These are phyloP conservation scores for Rhizoclosmatium sp. DNA, from an alignment of 192 early-diverging fungal genomes.

Conservation along the genomic window DNA sequence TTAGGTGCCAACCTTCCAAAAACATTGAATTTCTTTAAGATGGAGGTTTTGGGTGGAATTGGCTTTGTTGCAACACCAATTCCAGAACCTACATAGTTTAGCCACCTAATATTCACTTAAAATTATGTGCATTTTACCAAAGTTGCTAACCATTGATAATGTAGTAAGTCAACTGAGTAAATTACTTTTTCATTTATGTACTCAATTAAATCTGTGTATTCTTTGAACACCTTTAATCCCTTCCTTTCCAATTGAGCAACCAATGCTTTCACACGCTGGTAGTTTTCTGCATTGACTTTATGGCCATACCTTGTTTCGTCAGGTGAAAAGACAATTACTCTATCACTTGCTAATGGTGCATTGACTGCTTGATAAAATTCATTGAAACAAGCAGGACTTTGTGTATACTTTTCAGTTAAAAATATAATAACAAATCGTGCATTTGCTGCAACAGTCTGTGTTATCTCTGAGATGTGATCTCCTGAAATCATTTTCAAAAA, in stretches of 20 bases:
- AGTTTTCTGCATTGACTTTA: neutral
- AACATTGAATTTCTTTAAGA: too few relatives aligned
- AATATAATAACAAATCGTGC: constrained; percentile 18
- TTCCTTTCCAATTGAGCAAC: neutral
- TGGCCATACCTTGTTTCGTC: neutral
- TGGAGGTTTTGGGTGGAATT: too few relatives aligned
- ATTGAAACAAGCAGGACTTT: constrained; percentile 1
- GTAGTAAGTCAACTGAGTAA: constrained; percentile 6
- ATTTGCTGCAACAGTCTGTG: constrained; percentile 20
- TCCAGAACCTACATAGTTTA: constrained; percentile 4
- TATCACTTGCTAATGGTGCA: neutral
- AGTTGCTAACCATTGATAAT: constrained; percentile 18
- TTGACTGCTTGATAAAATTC: constrained; percentile 14
- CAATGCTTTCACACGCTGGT: neutral
- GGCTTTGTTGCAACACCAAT: neutral
- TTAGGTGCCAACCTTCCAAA: too few relatives aligned
- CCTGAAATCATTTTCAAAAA: constrained; percentile 16
- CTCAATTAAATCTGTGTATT: neutral
- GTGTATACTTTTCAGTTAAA: neutral
- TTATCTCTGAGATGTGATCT: neutral
- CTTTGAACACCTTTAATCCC: constrained; percentile 1
- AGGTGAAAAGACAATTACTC: constrained; percentile 2
- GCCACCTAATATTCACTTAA: too few relatives aligned
- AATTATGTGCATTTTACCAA: too few relatives aligned
- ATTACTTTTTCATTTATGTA: constrained; percentile 11